A percentile compares a stretch with the other conserved stretches of the same genome.
Evolutionary conservation across 106 monocot species (phyloP).

Genomic region (Phalaenopsis equestris): DNA sequence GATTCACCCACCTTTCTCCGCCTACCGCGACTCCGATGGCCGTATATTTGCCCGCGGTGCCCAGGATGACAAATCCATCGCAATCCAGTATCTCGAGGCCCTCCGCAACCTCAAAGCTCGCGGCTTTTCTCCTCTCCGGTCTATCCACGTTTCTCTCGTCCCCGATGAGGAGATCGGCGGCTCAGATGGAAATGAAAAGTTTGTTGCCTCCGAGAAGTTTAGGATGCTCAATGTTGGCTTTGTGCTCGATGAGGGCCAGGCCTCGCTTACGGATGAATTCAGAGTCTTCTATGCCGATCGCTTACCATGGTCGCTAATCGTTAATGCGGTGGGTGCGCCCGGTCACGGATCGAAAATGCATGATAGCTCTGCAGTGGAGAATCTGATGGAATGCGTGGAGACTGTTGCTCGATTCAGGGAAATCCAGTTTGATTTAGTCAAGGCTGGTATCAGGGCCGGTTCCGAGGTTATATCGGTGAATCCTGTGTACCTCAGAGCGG

Average conservation of each 20-base stretch:
- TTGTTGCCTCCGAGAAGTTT: constrained; percentile 62
- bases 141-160: constrained; percentile 74
- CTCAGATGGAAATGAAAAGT: constrained; percentile 41
- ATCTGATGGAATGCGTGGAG: constrained; percentile 71
- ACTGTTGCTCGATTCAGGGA: constrained; percentile 54
- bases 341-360: constrained; percentile 78
- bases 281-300: constrained; percentile 90
- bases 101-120: constrained; percentile 40
- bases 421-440: constrained; percentile 69
- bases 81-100: constrained; percentile 81
- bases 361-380: constrained; percentile 66
- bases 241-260: constrained; percentile 89
- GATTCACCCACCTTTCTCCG: constrained; percentile 76
- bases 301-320: constrained; percentile 56
- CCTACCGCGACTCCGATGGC: constrained; percentile 49
- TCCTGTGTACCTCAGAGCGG: constrained; percentile 71
- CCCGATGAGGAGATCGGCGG: constrained; percentile 96
- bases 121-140: constrained; percentile 53
- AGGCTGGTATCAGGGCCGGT: constrained; percentile 39
- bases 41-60: constrained; percentile 84
- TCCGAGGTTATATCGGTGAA: constrained; percentile 83
- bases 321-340: constrained; percentile 54
- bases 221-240: constrained; percentile 64
- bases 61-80: constrained; percentile 94
- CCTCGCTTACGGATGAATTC: constrained; percentile 70